Base-by-base conservation (phyloP, 139 green algal species). In the Closterium sp. region DNA sequence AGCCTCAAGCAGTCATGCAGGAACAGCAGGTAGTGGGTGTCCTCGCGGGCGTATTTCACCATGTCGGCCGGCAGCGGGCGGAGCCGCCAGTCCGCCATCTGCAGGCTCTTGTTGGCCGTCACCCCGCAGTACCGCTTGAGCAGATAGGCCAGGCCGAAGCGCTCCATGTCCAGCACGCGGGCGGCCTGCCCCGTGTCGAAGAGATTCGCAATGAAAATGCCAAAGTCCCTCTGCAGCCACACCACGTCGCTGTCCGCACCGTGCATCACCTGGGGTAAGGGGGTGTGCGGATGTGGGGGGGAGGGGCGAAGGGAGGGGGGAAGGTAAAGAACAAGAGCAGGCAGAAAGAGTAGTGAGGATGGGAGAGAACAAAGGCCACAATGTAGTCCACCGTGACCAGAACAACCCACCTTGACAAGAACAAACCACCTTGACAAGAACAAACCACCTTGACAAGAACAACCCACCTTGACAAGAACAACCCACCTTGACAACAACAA, bases 21-120 rank as follows among this genome's bases (percentile, higher is more conserved):
- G 95, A 98, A 96, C 31, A 99, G 95, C 84, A 99, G 94, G 94
- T 96, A 98, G 95, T 99, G 98, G 1, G 98, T 99, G 96, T 99
- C 97, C 1, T 86, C 83, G 3, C 83, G 0, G 0, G 83, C 83
- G 25, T 55, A 95, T 87, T 96, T 89, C 90, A 98, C 90, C 96
- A 98, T 97, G 34, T 97, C 94, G 0, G 87, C 32, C 4, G 92
- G 87, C 64, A 99, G 95, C 12, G 97, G 97, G 34, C 97, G 95
- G 85, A 97, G 55, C 0, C 97, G 93, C 98, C 98, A 99, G 95
- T 99, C 98, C 10, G 97, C 97, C 94, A 99, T 95, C 96, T 99
- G 55, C 55, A 76, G 55, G 16, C 93, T 69, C 87, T 95, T 95
- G 64, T 95, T 88, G 33, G 93, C 91, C 0, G 90, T 85, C 19